Evolutionary conservation across 805 yeast genomes (phyloP).

Genomic region (Candida sanyiensis): DNA sequence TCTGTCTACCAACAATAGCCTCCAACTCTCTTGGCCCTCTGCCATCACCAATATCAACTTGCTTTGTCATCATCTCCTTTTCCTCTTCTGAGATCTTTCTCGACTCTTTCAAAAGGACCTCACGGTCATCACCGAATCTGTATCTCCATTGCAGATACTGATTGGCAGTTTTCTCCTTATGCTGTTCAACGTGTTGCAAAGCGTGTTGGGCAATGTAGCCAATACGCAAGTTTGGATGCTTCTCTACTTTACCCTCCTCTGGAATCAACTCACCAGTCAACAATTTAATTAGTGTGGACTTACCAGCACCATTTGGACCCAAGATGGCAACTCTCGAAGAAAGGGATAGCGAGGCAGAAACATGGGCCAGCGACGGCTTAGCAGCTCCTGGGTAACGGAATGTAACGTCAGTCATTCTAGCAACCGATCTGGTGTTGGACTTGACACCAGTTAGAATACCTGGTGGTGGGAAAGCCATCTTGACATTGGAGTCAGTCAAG

Average conservation of each 20-base stretch:
- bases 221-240: slow-evolving; percentile 95
- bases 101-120: slow-evolving; percentile 87
- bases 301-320: slow-evolving; percentile 99
- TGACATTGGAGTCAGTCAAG: slow-evolving; percentile 83
- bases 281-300: slow-evolving; percentile 88
- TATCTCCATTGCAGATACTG: slow-evolving; percentile 99
- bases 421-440: slow-evolving; percentile 90
- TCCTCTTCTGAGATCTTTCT: slow-evolving; percentile 81
- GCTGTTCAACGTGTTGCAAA: slow-evolving; percentile 93
- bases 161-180: slow-evolving; percentile 95
- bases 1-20: slow-evolving; percentile 96
- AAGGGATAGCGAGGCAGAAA: slow-evolving; percentile 84
- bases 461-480: slow-evolving; percentile 98
- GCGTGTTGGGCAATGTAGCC: slow-evolving; percentile 99
- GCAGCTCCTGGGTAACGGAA: slow-evolving; percentile 86
- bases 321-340: slow-evolving; percentile 96
- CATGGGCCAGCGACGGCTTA: slow-evolving; percentile 73
- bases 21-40: slow-evolving; percentile 84
- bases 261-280: slow-evolving; percentile 91
- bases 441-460: slow-evolving; percentile 97
- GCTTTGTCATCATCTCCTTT: slow-evolving; percentile 67
- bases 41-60: slow-evolving; percentile 79
- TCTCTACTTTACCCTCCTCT: slow-evolving; percentile 83
- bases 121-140: slow-evolving; percentile 96
- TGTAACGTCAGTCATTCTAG: slow-evolving; percentile 77